Base-by-base conservation (phyloP, 352 stramenopile genomes). In the Aphanomyces invadans region DNA sequence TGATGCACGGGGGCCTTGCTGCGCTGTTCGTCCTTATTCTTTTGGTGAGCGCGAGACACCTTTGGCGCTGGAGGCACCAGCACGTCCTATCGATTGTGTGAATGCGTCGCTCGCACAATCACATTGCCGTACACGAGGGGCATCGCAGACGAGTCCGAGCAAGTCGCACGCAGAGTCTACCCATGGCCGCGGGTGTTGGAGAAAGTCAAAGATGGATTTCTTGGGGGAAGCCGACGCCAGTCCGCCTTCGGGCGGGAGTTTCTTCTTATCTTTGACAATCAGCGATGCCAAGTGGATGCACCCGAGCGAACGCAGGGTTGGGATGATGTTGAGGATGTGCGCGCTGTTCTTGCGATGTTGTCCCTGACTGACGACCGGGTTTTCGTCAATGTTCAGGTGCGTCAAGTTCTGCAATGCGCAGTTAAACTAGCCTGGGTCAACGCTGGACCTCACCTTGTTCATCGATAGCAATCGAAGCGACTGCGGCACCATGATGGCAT, bases 291-390 rank as follows among this genome's bases (percentile, higher is more conserved):
- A 78, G 1, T 73, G 71, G n/a, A 89, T 76, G 1, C 78, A 89
- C 5, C 83, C 85, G 1, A 93, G 63, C 0, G 77, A 86, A 36
- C 71, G 69, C 17, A 93, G 68, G 25, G 69, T 82, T 44, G 85
- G 83, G 17, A 93, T 65, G 15, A 93, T 73, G 68, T 93, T 93
- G 7, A 88, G 61, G 1, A 93, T 71, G n/a, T 92, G 76, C n/a
- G 84, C 78, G 19, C 83, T 86, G 38, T 87, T 86, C 17, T 82
- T 74, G 3, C 77, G 79, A 54, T 89, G 79, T 7, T 76, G 75
- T 23, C 89, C 80, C 42, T 91, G 78, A 0, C 74, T 85, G 44
- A 92, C 75, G 15, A 93, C 62, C 3, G 83, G 73, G 46, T 93
- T 93, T 4, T 77, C 80, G 28, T 90, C 81, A n/a, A 93, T 66